Percentiles rank a stretch among this genome's conserved stretches.
phyloP scores from a whole-genome alignment of 2,329 filamentous ascomycete species.

The Laburnicola sp. region DNA sequence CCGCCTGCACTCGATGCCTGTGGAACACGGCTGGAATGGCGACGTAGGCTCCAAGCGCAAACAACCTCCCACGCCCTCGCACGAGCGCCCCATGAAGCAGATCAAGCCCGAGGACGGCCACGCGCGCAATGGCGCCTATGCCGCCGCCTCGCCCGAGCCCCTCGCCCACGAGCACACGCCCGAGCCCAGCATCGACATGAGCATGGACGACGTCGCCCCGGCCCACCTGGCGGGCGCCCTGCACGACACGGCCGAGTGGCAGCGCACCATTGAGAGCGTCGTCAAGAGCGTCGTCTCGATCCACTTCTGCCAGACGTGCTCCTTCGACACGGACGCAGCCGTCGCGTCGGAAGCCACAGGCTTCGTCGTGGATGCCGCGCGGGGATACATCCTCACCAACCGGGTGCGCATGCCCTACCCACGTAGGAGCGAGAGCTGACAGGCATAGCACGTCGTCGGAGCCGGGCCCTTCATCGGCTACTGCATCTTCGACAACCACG shows the following conservation, averaged over 20 bases:
- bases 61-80: constrained; percentile 54
- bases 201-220: constrained; percentile 48
- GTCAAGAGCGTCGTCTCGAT: constrained; percentile 98
- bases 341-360: constrained; percentile 94
- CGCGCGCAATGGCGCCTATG: constrained; percentile 38
- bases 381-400: constrained; percentile 67
- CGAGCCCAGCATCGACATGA: constrained; percentile 39
- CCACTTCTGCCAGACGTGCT: constrained; percentile 95
- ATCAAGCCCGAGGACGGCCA: constrained; percentile 54
- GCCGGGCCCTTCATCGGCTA: constrained; percentile 97
- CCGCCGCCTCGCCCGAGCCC: constrained; percentile 24
- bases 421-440: constrained; percentile 26
- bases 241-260: constrained; percentile 82
- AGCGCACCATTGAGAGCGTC: constrained; percentile 90
- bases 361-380: constrained; percentile 94
- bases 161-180: constrained; percentile 20
- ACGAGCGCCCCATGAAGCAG: constrained; percentile 60
- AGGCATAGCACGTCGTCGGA: constrained; percentile 78
- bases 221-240: constrained; percentile 49
- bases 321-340: constrained; percentile 95
- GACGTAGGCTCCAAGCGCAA: constrained; percentile 58
- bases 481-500: constrained; percentile 98
- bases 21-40: constrained; percentile 55
- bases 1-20: constrained; percentile 30
- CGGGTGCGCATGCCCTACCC: constrained; percentile 33